Conservation (phyloP, 352 stramenopile species). For the Phytopythium mirpurense region DNA sequence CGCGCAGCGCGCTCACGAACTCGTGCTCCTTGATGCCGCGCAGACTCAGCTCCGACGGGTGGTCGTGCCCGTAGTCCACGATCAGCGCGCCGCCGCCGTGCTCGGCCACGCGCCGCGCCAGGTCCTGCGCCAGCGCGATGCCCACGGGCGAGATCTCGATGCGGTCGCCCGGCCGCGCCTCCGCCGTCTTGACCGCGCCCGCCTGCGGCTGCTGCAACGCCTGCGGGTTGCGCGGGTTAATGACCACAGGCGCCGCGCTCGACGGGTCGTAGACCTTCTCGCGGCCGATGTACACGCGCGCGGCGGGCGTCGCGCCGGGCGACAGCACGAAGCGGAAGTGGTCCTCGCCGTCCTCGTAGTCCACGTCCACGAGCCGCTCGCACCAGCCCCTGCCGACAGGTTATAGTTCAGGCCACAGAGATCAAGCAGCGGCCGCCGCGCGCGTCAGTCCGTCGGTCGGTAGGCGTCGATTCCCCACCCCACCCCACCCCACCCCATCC, state of each 20-base stretch:
- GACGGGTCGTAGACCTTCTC: slow-evolving; percentile 75
- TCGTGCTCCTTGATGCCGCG: slow-evolving; percentile 93
- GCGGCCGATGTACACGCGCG: slow-evolving; percentile 83
- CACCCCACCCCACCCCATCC: too few species aligned
- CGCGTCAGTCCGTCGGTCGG: neutral
- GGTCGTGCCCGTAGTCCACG: slow-evolving; percentile 94
- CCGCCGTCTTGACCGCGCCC: slow-evolving; percentile 40
- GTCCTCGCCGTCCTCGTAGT: slow-evolving; percentile 72
- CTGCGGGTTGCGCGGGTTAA: slow-evolving; percentile 21
- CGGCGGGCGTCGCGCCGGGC: slow-evolving; percentile 86
- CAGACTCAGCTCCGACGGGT: slow-evolving; percentile 85
- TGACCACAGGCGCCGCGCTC: slow-evolving; percentile 17
- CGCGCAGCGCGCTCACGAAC: slow-evolving; percentile 91
- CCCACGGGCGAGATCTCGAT: slow-evolving; percentile 94
- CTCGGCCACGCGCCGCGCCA: slow-evolving; percentile 84
- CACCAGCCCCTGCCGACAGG: slow-evolving; percentile 87
- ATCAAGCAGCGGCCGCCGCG: too few species aligned
- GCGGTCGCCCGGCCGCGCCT: slow-evolving; percentile 75
- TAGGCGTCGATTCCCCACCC: too few species aligned
- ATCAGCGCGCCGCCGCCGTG: slow-evolving; percentile 87
- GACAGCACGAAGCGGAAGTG: slow-evolving; percentile 94
- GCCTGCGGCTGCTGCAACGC: slow-evolving; percentile 17
- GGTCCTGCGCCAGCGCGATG: slow-evolving; percentile 89
- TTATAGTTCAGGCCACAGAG: too few species aligned
- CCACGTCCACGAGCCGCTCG: slow-evolving; percentile 92